These are phyloP conservation scores for Trametes versicolor DNA, from an alignment of 1,284 basidiomycete species.

Conservation along the genomic window DNA sequence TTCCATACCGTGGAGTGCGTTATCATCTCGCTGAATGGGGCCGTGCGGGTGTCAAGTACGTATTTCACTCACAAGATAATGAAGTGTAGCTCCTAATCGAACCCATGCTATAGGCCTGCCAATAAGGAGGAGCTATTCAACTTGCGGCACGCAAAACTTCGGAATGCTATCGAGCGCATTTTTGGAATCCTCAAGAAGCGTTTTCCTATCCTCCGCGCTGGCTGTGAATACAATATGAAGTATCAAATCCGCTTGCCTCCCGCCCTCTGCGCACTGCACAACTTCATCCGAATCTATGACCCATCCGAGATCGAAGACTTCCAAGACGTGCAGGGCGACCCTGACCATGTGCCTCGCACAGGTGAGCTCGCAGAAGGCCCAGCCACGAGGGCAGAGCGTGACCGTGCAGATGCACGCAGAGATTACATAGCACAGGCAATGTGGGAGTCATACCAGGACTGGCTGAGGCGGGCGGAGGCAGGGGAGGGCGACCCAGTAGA, in stretches of 20 bases:
- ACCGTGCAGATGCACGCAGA: not conserved
- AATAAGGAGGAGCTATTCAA: not conserved
- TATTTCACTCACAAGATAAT: not conserved
- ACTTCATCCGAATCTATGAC: constrained; percentile 22
- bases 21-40: constrained; percentile 10
- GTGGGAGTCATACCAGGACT: not conserved
- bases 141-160: not conserved
- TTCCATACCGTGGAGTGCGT: not conserved
- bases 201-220: not conserved
- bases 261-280: constrained; percentile 18
- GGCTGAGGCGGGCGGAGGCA: not conserved
- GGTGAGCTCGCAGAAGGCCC: not conserved
- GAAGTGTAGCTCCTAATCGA: not conserved
- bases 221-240: not conserved
- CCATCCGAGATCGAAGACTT: constrained; percentile 11
- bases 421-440: not conserved
- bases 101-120: not conserved
- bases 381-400: not conserved
- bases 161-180: not conserved
- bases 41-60: not conserved
- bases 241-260: constrained; percentile 11
- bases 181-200: not conserved
- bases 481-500: not conserved
- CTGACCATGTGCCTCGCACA: not conserved
- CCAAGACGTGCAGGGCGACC: not conserved